Evolutionary conservation across 176 grass and related monocot species (phyloP).

Genomic region (Poa pratensis): DNA sequence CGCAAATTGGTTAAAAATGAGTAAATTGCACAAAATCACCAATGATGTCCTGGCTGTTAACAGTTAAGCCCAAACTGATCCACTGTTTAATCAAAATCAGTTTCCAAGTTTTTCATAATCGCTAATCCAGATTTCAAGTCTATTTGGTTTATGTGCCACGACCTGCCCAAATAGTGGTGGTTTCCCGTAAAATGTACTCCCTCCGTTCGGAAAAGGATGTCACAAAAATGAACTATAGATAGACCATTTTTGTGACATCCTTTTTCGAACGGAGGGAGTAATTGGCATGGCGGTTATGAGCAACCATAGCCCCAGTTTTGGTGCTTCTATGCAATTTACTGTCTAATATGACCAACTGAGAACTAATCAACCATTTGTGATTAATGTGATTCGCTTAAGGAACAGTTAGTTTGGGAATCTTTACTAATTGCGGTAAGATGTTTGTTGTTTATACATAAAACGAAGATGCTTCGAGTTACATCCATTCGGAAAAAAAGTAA

Average conservation of each 20-base stretch:
- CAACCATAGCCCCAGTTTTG: background rate
- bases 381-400: background rate
- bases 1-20: background rate
- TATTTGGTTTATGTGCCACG: background rate
- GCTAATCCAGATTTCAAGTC: background rate
- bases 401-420: background rate
- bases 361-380: background rate
- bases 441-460: background rate
- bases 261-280: too few relatives aligned
- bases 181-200: background rate
- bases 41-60: background rate
- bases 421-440: background rate
- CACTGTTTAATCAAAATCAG: background rate
- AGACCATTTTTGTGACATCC: too few relatives aligned
- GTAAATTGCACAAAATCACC: background rate
- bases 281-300: too few relatives aligned
- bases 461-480: conserved; percentile 6
- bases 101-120: background rate
- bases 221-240: too few relatives aligned
- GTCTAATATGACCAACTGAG: background rate
- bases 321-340: background rate
- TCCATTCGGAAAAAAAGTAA: background rate
- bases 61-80: background rate
- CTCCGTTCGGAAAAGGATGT: too few relatives aligned
- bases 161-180: background rate